Evolutionary conservation across 768 basidiomycete species (phyloP).

Genomic region (Pulveroboletus sp.): DNA sequence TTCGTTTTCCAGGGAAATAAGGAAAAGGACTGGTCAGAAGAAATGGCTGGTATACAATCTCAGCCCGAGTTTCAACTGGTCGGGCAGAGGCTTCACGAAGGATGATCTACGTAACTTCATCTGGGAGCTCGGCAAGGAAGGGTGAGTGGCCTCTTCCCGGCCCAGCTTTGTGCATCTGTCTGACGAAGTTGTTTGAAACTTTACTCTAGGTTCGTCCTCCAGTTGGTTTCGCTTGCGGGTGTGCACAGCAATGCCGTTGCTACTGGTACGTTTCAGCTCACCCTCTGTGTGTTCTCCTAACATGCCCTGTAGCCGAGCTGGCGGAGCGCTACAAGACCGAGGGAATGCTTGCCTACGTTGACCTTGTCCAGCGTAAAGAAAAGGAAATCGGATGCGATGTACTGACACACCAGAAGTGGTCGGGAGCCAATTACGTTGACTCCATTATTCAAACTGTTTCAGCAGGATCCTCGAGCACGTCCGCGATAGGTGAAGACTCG

Average conservation of each 20-base stretch:
- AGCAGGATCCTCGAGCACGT: conserved; percentile 86
- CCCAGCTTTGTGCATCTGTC: background rate
- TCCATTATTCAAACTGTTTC: conserved; percentile 78
- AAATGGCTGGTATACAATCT: conserved; percentile 91
- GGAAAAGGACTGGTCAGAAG: conserved; percentile 53
- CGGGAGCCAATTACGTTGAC: conserved; percentile 89
- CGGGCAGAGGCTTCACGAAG: conserved; percentile 73
- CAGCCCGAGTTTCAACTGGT: conserved; percentile 93
- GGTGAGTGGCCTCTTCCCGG: conserved; percentile 37
- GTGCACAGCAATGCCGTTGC: conserved; percentile 78
- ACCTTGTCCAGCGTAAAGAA: conserved; percentile 83
- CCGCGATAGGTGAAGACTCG: conserved; percentile 78
- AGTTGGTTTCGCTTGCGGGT: conserved; percentile 87
- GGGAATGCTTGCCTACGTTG: conserved; percentile 90
- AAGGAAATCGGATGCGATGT: conserved; percentile 87
- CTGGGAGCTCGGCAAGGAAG: conserved; percentile 88
- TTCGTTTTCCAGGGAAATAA: conserved; percentile 70
- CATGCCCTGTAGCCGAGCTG: conserved; percentile 55
- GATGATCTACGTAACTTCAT: conserved; percentile 77
- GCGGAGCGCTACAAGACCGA: conserved; percentile 76
- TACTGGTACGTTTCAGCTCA: conserved; percentile 48
- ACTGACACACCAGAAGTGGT: conserved; percentile 94
- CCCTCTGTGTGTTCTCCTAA: conserved; percentile 2
- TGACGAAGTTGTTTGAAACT: background rate
- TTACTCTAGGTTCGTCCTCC: conserved; percentile 70